Base-by-base conservation (phyloP, 768 basidiomycete genomes). In the Amyloporia xantha region DNA sequence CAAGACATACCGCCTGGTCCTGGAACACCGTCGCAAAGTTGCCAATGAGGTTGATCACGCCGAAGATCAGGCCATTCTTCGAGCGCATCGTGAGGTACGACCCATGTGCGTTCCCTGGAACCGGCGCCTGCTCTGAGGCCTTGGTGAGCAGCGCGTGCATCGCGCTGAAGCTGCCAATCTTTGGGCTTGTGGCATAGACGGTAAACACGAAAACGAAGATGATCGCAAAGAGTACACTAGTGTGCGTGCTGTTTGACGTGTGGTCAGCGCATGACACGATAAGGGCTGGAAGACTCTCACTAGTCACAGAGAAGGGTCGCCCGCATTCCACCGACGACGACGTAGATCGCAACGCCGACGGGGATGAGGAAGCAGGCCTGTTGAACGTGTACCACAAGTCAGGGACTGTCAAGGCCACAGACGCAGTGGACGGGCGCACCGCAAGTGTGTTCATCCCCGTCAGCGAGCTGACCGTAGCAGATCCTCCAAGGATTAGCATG, bases 371-470 rank as follows among this genome's bases (percentile, higher is more conserved):
- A 95, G 62, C 89, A 92, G 0, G 91, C 91, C 79, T 80, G 41
- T 0, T 38, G n/a, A n/a, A n/a, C n/a, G n/a, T n/a, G n/a, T n/a
- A n/a, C n/a, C n/a, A n/a, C n/a, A n/a, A n/a, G n/a, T n/a, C 17
- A 42, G 4, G 4, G 9, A 27, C n/a, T n/a, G n/a, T n/a, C n/a
- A n/a, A n/a, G n/a, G n/a, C n/a, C n/a, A n/a, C n/a, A n/a, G n/a
- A n/a, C 12, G 3, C 1, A 23, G 24, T 13, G 27, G 5, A 12
- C 12, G n/a, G 15, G 61, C 75, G 50, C 55, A 80, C 81, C 33
- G 89, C 91, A 53, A 90, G 76, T 13, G 90, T 95, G 61, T 71
- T 79, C 86, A 95, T 95, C 0, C 91, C 93, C 0, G 93, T 93
- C 52, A 97, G 64, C 54, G 81, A 81, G 0, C 82, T 84, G 38